These are phyloP conservation scores for Neurospora sp. DNA, from an alignment of 495 filamentous ascomycete species.

Conservation along the genomic window DNA sequence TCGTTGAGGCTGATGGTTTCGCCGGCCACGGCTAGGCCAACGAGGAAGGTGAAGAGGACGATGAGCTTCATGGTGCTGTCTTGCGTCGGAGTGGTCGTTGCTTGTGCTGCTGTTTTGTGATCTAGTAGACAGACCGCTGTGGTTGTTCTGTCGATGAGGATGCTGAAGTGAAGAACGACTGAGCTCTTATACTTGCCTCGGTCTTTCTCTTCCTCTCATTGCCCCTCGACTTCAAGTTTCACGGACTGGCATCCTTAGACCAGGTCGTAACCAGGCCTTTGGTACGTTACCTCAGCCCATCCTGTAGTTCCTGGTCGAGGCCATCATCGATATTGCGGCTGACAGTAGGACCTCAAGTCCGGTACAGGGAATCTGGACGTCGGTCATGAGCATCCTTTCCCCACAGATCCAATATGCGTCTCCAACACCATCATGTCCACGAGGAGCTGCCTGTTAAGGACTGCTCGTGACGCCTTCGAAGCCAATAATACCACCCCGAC, in stretches of 20 bases:
- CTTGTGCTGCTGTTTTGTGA: background rate
- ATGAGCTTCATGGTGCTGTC: constrained; percentile 25
- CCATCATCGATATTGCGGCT: constrained; percentile 5
- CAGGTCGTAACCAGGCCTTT: background rate
- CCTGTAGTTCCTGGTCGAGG: background rate
- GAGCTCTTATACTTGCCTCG: constrained; percentile 11
- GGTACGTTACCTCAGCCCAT: background rate
- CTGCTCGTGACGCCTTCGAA: constrained; percentile 14
- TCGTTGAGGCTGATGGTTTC: constrained; percentile 10
- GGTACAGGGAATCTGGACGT: constrained; percentile 9
- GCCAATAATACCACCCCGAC: constrained; percentile 13
- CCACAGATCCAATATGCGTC: constrained; percentile 5
- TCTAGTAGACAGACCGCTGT: background rate
- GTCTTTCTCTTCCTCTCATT: background rate
- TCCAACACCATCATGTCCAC: constrained; percentile 5
- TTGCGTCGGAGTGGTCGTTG: background rate
- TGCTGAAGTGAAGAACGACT: background rate
- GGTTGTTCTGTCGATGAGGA: background rate
- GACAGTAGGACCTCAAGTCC: constrained; percentile 7
- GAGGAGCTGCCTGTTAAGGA: constrained; percentile 13
- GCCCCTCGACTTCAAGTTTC: background rate
- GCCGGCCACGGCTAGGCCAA: constrained; percentile 16
- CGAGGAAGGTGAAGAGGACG: constrained; percentile 18
- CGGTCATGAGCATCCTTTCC: constrained; percentile 15
- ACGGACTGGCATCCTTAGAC: background rate